Evolutionary conservation across 2,329 filamentous ascomycete species (phyloP), one percentile per base, ranked within the genome.

Genomic region (Neobulgaria alba): DNA sequence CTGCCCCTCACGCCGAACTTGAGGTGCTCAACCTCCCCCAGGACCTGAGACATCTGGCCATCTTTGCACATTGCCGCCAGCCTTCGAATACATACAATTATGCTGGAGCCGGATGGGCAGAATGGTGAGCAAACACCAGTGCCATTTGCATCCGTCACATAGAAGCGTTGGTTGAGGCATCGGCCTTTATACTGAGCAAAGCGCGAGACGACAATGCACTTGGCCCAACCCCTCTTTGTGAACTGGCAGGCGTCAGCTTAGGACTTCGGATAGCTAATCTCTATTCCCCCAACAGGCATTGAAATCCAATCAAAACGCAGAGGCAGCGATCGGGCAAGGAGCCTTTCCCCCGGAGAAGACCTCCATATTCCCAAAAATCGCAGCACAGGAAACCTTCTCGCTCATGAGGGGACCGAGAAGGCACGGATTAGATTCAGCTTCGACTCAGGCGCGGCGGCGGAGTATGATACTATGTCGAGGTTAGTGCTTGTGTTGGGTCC

Each of bases 401-500:
- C 53, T n/a, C 65, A 49, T 39, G 49, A n/a, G 42, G 45, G 18
- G 43, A 63, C 73, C 37, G 76, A 80, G 51, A 76, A 72, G 49
- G 69, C 72, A 51, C 69, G 76, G 65, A 71, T 79, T 60, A 80
- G 83, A 46, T 80, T 86, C 64, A 90, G 86, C 37, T 79, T 89
- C 57, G 87, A 92, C 61, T 79, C 77, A 43, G 75, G 79, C 20
- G 73, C 50, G 63, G 64, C 46, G 58, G 63, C 46, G 16, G 82
- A 85, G 52, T 77, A 77, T 64, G 85, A 89, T 61, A 68, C 75
- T 55, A 68, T 86, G 63, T 72, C 82, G 63, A 88, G 84, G 85
- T 92, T 63, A 62, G 77, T 67, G 42, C 19, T 9, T 14, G 21
- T 26, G 23, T 26, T 26, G 23, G n/a, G n/a, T n/a, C n/a, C n/a